These are phyloP conservation scores for Gryganskiella cystojenkinii DNA, from an alignment of 192 early-diverging fungal genomes.

Conservation along the genomic window DNA sequence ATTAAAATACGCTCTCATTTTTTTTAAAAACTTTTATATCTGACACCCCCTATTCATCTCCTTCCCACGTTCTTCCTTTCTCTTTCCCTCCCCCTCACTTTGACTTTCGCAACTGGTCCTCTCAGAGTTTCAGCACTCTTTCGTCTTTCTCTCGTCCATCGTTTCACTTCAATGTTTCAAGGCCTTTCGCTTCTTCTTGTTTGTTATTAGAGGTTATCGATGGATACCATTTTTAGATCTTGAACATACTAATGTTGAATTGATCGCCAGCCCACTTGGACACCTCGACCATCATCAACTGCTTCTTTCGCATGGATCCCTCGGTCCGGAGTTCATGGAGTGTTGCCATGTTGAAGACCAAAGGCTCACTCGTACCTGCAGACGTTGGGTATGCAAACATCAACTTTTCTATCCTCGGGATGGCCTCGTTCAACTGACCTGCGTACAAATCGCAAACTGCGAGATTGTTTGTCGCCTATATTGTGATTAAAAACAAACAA, in stretches of 20 bases:
- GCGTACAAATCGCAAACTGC: conserved; percentile 63
- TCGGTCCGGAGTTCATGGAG: conserved; percentile 63
- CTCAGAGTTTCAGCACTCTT: no score
- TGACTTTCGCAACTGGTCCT: background rate
- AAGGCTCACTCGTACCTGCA: conserved; percentile 57
- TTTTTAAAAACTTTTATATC: no score
- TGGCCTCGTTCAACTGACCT: conserved; percentile 55
- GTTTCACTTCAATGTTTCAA: no score
- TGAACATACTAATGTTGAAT: conserved; percentile 60
- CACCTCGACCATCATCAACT: conserved; percentile 54
- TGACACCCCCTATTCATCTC: no score
- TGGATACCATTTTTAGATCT: conserved; percentile 26
- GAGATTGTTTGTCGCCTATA: conserved; percentile 58
- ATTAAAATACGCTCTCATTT: no score
- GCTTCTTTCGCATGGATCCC: conserved; percentile 51
- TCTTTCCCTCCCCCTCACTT: background rate
- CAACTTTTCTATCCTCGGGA: conserved; percentile 53
- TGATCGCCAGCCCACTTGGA: conserved; percentile 62
- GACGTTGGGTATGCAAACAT: conserved; percentile 54
- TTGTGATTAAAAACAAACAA: background rate
- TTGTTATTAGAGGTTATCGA: background rate
- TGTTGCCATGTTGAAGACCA: conserved; percentile 63
- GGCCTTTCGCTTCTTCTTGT: no score
- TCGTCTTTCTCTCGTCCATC: no score
- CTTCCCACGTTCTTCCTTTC: no score